Evolutionary conservation across 352 stramenopile species (phyloP), one percentile per base, ranked within the genome.

Genomic region (Globisporangium iwayamae): DNA sequence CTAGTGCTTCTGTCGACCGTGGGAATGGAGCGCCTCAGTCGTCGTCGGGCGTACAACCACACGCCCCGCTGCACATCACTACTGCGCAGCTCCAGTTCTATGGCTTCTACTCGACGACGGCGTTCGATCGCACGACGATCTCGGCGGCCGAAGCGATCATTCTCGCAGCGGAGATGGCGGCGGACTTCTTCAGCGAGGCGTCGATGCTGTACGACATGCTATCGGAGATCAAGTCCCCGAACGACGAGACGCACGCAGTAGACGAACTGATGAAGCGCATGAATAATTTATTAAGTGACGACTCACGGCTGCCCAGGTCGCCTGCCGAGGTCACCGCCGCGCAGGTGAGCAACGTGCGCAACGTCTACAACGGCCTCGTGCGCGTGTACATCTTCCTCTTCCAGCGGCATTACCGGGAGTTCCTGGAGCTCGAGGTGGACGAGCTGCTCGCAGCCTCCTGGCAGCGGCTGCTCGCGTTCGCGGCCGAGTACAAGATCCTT

Each of bases 151-250:
- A 90, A 55, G 75, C 73, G 4, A 62, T 79, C 36, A 69, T 67
- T 18, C 70, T 86, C 30, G 73, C 74, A 2, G 73, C 80, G 11
- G 79, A 89, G 51, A 89, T 89, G 79, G 76, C 73, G 1, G 73
- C 74, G 5, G 81, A 90, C 54, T 85, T 90, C 22, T 85, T 73
- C 64, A 86, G 79, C 61, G 81, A 90, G 61, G 63, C 74, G 14
- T 83, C 70, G 18, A 85, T 82, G 62, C 71, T 90, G 62, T 85
- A 86, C 68, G 73, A 89, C 64, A 85, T 89, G 78, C 70, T 85
- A 34, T 90, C 79, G 51, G 81, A 89, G 25, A 73, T 88, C 53
- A 81, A 83, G 65, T 68, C 57, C 5, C 69, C 65, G 28, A 86
- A 52, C 3, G 69, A 72, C n/a, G 79, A 87, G 43, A 63, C 65